Conservation (phyloP, 768 basidiomycete genomes). For the Lepiota venenata region DNA sequence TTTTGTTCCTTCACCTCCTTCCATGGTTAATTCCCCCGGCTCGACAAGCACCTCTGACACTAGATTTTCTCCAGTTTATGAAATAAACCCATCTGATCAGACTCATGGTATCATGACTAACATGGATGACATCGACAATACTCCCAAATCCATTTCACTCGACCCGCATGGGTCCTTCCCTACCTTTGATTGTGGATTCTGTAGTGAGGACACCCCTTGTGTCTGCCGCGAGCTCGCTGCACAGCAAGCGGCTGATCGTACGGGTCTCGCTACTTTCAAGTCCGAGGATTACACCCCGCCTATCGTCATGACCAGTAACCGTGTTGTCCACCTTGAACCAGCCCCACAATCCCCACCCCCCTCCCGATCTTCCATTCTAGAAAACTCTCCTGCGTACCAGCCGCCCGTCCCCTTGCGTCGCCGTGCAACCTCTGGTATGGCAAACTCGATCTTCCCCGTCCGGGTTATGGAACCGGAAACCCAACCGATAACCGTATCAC, state of each 20-base stretch:
- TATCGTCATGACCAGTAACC: background rate
- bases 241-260: slow-evolving; percentile 35
- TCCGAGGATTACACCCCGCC: slow-evolving; percentile 21
- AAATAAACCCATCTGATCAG: slow-evolving; percentile 27
- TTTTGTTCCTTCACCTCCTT: slow-evolving; percentile 40
- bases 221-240: slow-evolving; percentile 70
- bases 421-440: slow-evolving; percentile 32
- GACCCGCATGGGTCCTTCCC: slow-evolving; percentile 32
- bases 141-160: slow-evolving; percentile 21
- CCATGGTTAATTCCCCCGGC: slow-evolving; percentile 47
- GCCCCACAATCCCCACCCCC: slow-evolving; percentile 9
- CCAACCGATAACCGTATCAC: slow-evolving; percentile 8
- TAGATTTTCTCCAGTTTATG: slow-evolving; percentile 10
- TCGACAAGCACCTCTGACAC: slow-evolving; percentile 18
- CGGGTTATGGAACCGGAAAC: slow-evolving; percentile 23
- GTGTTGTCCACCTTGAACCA: slow-evolving; percentile 16
- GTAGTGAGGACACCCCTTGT: slow-evolving; percentile 65
- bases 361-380: slow-evolving; percentile 56
- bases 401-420: slow-evolving; percentile 80
- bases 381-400: slow-evolving; percentile 77
- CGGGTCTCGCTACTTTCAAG: slow-evolving; percentile 15
- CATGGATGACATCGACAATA: slow-evolving; percentile 28
- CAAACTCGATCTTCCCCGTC: slow-evolving; percentile 55
- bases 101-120: slow-evolving; percentile 29
- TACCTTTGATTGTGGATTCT: slow-evolving; percentile 71